Evolutionary conservation across 2,329 filamentous ascomycete genomes (phyloP).

Genomic region (Eutypa lata): DNA sequence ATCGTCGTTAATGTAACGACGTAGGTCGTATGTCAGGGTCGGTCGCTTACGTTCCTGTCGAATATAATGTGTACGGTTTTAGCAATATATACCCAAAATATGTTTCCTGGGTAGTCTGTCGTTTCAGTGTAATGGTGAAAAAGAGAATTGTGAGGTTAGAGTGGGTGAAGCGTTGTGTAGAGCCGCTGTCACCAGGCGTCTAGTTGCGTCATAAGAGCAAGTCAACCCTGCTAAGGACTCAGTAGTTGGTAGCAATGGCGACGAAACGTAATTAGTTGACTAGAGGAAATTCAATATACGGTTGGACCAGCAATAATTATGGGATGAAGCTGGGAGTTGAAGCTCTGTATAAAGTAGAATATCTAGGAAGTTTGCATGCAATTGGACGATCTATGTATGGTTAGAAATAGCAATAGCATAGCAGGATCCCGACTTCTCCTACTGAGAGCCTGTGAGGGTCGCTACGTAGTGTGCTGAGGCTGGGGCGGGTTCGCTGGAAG

Average conservation of each 20-base stretch:
- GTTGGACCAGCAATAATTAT: too few relatives aligned
- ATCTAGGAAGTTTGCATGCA: too few relatives aligned
- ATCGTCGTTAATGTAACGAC: constrained; percentile 25
- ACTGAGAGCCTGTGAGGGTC: too few relatives aligned
- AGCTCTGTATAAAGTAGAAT: too few relatives aligned
- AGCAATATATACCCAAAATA: background rate
- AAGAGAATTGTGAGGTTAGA: background rate
- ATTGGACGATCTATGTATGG: too few relatives aligned
- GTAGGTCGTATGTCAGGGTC: background rate
- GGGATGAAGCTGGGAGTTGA: too few relatives aligned
- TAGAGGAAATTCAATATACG: too few relatives aligned
- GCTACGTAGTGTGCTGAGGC: too few relatives aligned
- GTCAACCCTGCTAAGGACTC: background rate
- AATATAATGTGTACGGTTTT: background rate
- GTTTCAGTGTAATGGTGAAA: background rate
- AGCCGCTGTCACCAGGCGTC: background rate
- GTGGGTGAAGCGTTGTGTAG: background rate
- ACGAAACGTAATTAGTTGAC: too few relatives aligned
- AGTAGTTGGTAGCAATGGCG: background rate
- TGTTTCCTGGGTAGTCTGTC: background rate
- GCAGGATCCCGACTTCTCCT: too few relatives aligned
- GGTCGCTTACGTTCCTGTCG: background rate
- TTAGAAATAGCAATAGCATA: too few relatives aligned
- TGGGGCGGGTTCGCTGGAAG: too few relatives aligned
- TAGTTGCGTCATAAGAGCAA: background rate